phyloP scores from a whole-genome alignment of 1,139 yeast species.

The Pneumocystis sp. region DNA sequence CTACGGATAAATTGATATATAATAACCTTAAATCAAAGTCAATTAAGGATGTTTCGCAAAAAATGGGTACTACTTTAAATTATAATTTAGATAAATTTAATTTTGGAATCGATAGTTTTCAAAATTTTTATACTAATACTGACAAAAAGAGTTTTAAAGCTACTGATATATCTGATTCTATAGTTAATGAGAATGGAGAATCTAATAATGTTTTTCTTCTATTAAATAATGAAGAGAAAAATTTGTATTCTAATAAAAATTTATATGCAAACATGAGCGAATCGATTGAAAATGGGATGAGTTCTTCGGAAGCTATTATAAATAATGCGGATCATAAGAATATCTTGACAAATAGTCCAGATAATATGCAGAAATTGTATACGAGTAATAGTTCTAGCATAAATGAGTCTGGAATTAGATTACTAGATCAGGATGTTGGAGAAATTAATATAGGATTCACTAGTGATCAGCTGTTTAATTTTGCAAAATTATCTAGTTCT shows the following conservation, averaged over 20 bases:
- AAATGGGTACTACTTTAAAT: not conserved
- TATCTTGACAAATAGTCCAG: not conserved
- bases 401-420: not conserved
- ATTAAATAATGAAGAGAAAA: not conserved
- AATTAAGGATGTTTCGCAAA: not conserved
- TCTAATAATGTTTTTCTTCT: not conserved
- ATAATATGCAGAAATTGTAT: not conserved
- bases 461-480: not conserved
- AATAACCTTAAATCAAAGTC: not conserved
- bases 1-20: not conserved
- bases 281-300: not conserved
- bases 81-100: not conserved
- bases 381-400: not conserved
- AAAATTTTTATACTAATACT: not conserved
- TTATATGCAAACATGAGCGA: not conserved
- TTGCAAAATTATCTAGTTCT: not conserved
- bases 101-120: not conserved
- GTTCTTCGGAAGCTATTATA: not conserved
- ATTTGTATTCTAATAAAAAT: not conserved
- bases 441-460: not conserved
- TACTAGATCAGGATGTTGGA: not conserved
- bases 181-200: not conserved
- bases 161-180: not conserved
- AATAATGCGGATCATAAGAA: not conserved
- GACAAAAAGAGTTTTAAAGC: not conserved